Base-by-base conservation (phyloP, 1,139 yeast genomes). In the Kazachstania sp. region DNA sequence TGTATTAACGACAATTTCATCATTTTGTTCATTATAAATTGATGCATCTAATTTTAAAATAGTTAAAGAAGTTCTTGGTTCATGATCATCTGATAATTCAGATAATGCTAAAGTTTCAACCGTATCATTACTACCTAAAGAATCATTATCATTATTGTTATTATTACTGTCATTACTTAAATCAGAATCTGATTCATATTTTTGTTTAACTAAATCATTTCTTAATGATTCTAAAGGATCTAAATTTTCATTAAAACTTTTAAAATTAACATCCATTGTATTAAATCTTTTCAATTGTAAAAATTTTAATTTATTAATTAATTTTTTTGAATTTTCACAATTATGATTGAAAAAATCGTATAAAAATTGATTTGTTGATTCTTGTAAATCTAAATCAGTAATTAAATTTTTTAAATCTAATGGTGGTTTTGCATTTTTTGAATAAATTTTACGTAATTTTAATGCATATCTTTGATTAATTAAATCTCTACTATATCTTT, bases 401-500 rank as follows among this genome's bases (percentile, higher is more conserved):
- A 37, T 37, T 20, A 23, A 20, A 37, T 20, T 37, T 37, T 23
- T 37, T n/a, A 19, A 37, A 37, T 16, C 11, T n/a, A 13, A 13
- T n/a, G 18, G 30, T n/a, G 57, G 59, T 18, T 41, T 48, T 0
- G 57, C 55, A n/a, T 45, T 42, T 13, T 47, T 39, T 16, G 50
- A 50, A 45, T 54, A 56, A 31, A 55, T 36, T 19, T 52, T 45
- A 13, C 54, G 48, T 35, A 56, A 43, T 42, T 50, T 50, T 39
- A 54, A 37, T 2, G 58, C 59, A 43, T 51, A 53, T 8, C 50
- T 43, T 45, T 54, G 51, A 41, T 53, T 54, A 20, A 39, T 11
- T 7, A 38, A 26, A 46, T 55, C 59, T 28, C 55, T 46, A 41
- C 43, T 50, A 38, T 53, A 57, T 30, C 63, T 48, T 42, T 57